Conservation (phyloP, 345 rosid genomes). For the Pseudoturritis turrita region DNA sequence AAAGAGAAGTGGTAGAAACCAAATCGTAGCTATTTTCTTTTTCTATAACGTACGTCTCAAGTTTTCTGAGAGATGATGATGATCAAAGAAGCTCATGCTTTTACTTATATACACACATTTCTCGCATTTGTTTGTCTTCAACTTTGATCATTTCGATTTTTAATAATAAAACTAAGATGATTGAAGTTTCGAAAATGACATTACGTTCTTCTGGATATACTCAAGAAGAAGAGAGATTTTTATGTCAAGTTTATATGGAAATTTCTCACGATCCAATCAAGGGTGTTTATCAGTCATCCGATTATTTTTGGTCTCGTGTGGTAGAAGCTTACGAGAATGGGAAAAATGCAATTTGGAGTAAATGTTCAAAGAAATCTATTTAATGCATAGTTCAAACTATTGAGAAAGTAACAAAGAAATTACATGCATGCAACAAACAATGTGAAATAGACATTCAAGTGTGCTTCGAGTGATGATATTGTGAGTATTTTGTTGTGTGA, state of each 20-base stretch:
- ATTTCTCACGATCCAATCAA: too few relatives aligned
- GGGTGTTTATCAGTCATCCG: neutral
- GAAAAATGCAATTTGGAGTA: neutral
- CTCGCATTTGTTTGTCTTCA: neutral
- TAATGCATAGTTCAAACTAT: neutral
- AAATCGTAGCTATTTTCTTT: neutral
- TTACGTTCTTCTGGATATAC: too few relatives aligned
- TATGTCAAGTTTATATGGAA: too few relatives aligned
- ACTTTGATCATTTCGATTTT: neutral
- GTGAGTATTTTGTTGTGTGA: neutral
- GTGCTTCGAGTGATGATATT: neutral
- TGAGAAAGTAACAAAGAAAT: neutral
- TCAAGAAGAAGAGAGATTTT: too few relatives aligned
- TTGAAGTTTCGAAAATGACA: too few relatives aligned
- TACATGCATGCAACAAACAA: neutral
- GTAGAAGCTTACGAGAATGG: neutral
- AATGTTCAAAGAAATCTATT: neutral
- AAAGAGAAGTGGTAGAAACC: constrained; percentile 4
- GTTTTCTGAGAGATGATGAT: too few relatives aligned
- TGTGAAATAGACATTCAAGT: neutral
- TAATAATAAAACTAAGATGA: neutral
- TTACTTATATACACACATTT: neutral
- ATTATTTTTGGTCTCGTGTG: neutral
- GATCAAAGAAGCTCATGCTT: neutral
- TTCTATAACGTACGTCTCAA: too few relatives aligned